phyloP scores from a whole-genome alignment of 306 rosid genomes.

The Albizia julibrissin region DNA sequence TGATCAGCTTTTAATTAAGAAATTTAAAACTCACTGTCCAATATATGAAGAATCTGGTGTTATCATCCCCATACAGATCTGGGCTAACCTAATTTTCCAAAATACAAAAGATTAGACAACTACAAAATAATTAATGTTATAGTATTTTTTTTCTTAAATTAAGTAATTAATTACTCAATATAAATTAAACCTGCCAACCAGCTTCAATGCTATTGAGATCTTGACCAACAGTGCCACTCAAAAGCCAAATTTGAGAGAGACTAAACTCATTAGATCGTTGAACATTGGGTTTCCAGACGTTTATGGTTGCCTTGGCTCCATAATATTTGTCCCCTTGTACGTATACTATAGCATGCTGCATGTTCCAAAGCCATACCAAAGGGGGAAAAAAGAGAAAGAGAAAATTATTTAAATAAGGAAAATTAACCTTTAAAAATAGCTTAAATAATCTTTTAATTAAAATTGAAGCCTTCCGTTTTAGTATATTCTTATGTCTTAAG shows the following conservation, averaged over 20 bases:
- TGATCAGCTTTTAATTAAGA: not conserved
- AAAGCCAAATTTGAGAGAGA: conserved; percentile 58
- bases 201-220: conserved; percentile 66
- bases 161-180: too few relatives aligned
- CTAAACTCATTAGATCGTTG: conserved; percentile 56
- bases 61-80: conserved; percentile 53
- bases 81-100: conserved; percentile 48
- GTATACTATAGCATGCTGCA: conserved; percentile 56
- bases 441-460: too few relatives aligned
- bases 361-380: conserved; percentile 25
- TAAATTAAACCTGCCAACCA: conserved; percentile 53
- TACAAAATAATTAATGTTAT: not conserved
- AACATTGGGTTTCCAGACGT: conserved; percentile 60
- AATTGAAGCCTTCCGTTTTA: not conserved
- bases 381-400: not conserved
- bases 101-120: conserved; percentile 21
- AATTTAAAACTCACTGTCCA: conserved; percentile 38
- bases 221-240: conserved; percentile 49
- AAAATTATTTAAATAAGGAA: conserved; percentile 9
- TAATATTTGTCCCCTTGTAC: conserved; percentile 51
- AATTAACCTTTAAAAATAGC: not conserved
- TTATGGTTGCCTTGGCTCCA: conserved; percentile 62
- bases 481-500: not conserved
- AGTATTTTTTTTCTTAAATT: too few relatives aligned
- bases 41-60: conserved; percentile 41